Evolutionary conservation across 257 asterid genomes (phyloP).

Genomic region (Forsythia viridissima): DNA sequence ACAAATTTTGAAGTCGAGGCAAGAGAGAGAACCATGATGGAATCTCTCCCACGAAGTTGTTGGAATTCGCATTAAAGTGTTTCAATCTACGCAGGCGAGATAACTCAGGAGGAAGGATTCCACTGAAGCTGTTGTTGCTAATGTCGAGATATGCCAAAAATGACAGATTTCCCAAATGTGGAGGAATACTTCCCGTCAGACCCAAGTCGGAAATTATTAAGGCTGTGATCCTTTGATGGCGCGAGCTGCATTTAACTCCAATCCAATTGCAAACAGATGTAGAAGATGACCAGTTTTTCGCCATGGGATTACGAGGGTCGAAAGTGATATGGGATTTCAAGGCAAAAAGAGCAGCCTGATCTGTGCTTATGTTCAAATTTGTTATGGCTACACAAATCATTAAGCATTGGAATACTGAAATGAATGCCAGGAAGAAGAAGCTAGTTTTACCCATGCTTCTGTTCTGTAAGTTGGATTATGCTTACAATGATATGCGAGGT

Average conservation of each 20-base stretch:
- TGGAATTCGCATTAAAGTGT: conserved; percentile 19
- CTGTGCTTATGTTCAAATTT: conserved; percentile 26
- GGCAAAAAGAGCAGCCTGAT: conserved; percentile 32
- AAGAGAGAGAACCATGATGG: conserved; percentile 27
- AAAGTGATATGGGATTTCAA: conserved; percentile 20
- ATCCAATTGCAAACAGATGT: conserved; percentile 33
- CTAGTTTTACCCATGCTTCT: background rate
- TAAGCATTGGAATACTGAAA: background rate
- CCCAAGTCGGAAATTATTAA: conserved; percentile 29
- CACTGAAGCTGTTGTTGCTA: conserved; percentile 29
- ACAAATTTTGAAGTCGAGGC: conserved; percentile 21
- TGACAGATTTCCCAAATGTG: conserved; percentile 36
- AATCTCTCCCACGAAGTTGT: conserved; percentile 24
- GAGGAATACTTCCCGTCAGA: conserved; percentile 32
- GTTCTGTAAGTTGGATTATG: background rate
- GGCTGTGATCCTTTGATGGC: conserved; percentile 30
- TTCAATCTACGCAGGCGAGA: conserved; percentile 27
- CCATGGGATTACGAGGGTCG: conserved; percentile 13
- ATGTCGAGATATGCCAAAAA: conserved; percentile 37
- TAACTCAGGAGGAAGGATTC: conserved; percentile 26
- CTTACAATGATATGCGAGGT: too few species aligned
- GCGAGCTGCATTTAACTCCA: conserved; percentile 37
- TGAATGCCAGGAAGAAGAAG: background rate
- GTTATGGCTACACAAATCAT: conserved; percentile 13
- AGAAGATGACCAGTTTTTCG: conserved; percentile 30